These are phyloP conservation scores for Talaromyces piceae DNA, from an alignment of 2,329 filamentous ascomycete species.

Conservation along the genomic window DNA sequence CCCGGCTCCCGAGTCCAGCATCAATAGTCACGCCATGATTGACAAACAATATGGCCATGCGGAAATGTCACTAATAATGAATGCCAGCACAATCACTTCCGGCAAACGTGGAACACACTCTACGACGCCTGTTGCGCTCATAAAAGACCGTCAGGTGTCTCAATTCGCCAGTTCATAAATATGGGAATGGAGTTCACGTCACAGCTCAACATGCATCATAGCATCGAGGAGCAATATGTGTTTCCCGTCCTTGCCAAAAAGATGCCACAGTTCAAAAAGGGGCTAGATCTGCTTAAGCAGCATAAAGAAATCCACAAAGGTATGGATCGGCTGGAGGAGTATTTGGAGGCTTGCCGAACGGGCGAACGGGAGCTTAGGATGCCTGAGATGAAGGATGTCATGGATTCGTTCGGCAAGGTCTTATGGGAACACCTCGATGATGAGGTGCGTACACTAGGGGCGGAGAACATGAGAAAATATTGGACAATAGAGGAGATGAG, in stretches of 20 bases:
- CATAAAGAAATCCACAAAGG: conserved; percentile 73
- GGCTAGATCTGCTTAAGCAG: conserved; percentile 63
- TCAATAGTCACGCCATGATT: no score
- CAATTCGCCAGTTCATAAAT: conserved; percentile 60
- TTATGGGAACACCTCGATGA: conserved; percentile 78
- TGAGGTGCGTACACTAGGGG: conserved; percentile 69
- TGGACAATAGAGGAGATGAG: conserved; percentile 72
- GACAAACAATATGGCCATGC: not conserved
- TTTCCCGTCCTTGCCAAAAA: conserved; percentile 69
- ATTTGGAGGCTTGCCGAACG: conserved; percentile 54
- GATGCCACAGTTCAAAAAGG: conserved; percentile 68
- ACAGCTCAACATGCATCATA: conserved; percentile 69
- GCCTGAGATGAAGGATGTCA: conserved; percentile 56
- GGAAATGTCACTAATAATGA: conserved; percentile 13
- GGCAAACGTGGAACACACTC: conserved; percentile 63
- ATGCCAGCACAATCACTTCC: conserved; percentile 66
- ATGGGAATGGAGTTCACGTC: conserved; percentile 62
- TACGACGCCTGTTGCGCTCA: conserved; percentile 56
- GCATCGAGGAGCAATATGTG: conserved; percentile 72
- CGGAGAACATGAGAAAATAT: conserved; percentile 80
- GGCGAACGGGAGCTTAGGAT: conserved; percentile 56
- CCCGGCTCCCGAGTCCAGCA: no score
- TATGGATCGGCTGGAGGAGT: conserved; percentile 59
- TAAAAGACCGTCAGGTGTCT: conserved; percentile 56
- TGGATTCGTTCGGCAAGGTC: conserved; percentile 72